These are phyloP conservation scores for Myriosclerotinia scirpicola DNA, from an alignment of 2,329 filamentous ascomycete species.

Conservation along the genomic window DNA sequence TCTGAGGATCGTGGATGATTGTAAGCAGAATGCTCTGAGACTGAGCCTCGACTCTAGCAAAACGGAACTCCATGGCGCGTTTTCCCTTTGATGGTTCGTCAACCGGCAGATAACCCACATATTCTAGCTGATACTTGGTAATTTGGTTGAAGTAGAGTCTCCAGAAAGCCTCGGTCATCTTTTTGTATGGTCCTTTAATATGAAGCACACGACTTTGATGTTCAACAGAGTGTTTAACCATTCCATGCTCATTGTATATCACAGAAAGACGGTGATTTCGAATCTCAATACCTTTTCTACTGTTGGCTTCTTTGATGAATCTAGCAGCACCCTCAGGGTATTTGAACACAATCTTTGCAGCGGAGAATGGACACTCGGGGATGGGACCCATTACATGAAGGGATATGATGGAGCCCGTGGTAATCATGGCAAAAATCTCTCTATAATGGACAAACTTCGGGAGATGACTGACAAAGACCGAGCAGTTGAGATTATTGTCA, in stretches of 20 bases:
- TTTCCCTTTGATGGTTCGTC: neutral
- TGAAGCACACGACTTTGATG: neutral
- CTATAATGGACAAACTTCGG: neutral
- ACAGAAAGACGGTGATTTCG: neutral
- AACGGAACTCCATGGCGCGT: constrained; percentile 23
- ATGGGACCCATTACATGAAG: neutral
- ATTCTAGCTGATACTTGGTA: neutral
- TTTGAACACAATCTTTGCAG: neutral
- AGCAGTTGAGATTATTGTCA: neutral
- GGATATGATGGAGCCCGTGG: neutral
- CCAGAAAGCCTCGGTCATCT: neutral
- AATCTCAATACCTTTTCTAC: neutral
- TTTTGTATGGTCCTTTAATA: neutral
- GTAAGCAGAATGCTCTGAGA: constrained; percentile 13
- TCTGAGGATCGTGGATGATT: constrained; percentile 1
- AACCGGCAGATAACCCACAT: neutral
- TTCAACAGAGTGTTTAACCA: neutral
- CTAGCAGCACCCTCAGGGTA: neutral
- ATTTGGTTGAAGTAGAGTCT: neutral
- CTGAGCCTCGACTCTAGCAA: constrained; percentile 26
- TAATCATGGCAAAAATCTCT: neutral
- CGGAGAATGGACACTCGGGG: neutral
- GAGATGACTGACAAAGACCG: neutral
- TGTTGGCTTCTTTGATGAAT: neutral
- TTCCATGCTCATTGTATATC: neutral